Conservation (phyloP, 257 asterid genomes). For the Striga asiatica region DNA sequence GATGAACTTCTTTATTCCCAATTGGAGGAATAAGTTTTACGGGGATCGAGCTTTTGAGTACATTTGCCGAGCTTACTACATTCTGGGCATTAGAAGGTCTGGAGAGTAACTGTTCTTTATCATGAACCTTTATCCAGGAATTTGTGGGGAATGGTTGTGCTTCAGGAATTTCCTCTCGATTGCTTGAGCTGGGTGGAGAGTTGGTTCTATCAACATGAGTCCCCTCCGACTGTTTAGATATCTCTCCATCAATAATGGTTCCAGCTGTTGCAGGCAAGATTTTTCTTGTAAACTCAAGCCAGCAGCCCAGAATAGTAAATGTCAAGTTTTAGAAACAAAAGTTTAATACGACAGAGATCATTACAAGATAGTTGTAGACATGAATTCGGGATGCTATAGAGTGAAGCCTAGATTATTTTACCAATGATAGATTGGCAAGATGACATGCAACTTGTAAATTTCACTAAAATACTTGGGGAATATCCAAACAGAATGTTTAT, state of each 20-base stretch:
- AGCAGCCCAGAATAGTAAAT: not conserved
- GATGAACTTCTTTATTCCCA: slow-evolving; percentile 32
- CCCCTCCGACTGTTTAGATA: slow-evolving; percentile 35
- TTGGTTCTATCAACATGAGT: slow-evolving; percentile 28
- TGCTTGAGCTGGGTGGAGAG: slow-evolving; percentile 36
- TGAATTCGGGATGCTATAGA: too few relatives aligned
- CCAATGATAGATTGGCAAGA: too few relatives aligned
- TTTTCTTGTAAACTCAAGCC: slow-evolving; percentile 2
- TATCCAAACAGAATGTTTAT: too few relatives aligned
- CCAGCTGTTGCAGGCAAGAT: slow-evolving; percentile 25
- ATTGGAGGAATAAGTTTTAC: slow-evolving; percentile 28
- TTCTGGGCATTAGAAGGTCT: slow-evolving; percentile 32
- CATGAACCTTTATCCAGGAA: slow-evolving; percentile 49
- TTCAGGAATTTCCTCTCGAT: slow-evolving; percentile 31
- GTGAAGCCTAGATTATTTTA: too few relatives aligned
- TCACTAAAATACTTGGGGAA: too few relatives aligned
- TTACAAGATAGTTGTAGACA: too few relatives aligned
- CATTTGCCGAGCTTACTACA: slow-evolving; percentile 28
- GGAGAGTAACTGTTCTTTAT: slow-evolving; percentile 40
- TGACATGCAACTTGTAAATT: too few relatives aligned
- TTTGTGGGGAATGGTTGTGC: slow-evolving; percentile 31
- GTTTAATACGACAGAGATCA: not conserved
- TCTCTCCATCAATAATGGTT: slow-evolving; percentile 34
- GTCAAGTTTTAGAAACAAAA: not conserved
- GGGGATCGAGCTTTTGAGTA: slow-evolving; percentile 26